Conservation (phyloP, 140 eudicot species). For the Flaveria floridana region DNA sequence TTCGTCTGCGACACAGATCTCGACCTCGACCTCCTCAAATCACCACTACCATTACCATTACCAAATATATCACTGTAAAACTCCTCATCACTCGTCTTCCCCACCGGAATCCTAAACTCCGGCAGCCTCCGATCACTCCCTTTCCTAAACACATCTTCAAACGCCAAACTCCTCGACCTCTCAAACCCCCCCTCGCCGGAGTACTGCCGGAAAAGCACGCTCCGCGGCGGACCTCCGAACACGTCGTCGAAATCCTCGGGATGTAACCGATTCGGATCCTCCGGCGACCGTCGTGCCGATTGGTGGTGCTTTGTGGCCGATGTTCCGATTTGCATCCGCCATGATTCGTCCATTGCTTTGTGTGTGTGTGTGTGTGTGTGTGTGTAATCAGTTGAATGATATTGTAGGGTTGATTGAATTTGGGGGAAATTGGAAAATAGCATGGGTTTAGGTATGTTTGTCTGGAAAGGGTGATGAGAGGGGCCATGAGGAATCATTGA, state of each 20-base stretch:
- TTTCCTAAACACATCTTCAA: constrained; percentile 51
- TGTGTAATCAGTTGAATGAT: background rate
- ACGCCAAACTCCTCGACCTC: constrained; percentile 26
- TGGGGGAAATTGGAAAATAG: too few relatives aligned
- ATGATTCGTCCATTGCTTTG: constrained; percentile 59
- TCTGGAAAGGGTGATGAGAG: constrained; percentile 27
- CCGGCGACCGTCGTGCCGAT: background rate
- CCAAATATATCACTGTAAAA: constrained; percentile 67
- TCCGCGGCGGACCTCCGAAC: constrained; percentile 86
- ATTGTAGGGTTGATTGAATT: background rate
- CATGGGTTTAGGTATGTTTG: constrained; percentile 24
- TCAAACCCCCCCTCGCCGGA: constrained; percentile 31
- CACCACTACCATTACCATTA: constrained; percentile 25
- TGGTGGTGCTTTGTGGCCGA: constrained; percentile 7
- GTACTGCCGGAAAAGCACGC: constrained; percentile 50
- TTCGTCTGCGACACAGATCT: constrained; percentile 40
- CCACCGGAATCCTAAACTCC: constrained; percentile 65
- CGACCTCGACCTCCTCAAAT: constrained; percentile 48
- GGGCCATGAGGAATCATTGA: constrained; percentile 40
- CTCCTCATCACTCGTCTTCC: constrained; percentile 39
- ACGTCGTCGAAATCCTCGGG: constrained; percentile 74
- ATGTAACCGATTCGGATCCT: constrained; percentile 18
- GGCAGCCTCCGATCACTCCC: constrained; percentile 59
- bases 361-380: background rate
- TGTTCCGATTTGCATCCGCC: constrained; percentile 63